Base-by-base conservation (phyloP, 495 filamentous ascomycete species). In the Neurospora sp. region DNA sequence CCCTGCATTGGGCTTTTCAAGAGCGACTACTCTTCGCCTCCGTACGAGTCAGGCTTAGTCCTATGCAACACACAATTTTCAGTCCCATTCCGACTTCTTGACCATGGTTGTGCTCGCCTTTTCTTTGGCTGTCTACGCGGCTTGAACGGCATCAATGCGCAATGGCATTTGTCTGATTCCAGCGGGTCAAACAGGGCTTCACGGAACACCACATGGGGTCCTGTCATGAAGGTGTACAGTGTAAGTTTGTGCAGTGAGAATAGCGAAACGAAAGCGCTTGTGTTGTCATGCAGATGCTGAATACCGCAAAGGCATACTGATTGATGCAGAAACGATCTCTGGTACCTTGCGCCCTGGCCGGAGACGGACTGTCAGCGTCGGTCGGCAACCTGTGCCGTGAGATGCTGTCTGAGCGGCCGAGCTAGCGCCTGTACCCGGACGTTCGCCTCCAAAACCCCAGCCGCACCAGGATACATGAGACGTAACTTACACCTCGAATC, bases 401-500 rank as follows among this genome's bases (percentile, higher is more conserved):
- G 76, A 72, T 73, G 31, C 18, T 41, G 31, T 46, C 42, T 39
- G 31, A 73, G 72, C 75, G 76, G 74, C 75, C 72, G 76, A 75
- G 74, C 79, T 76, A 78, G 74, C 76, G 73, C 75, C 73, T 69
- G 73, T 70, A 14, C 73, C 75, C 69, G 62, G 71, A 74, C 69
- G 49, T 77, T 80, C 81, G 79, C 80, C 78, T 82, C 77, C 78
- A 76, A 41, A 37, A 80, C 78, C 81, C 80, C 74, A 76, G 81
- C 78, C 27, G 54, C 27, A 66, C 54, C 54, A 18, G 54, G 54
- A 62, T 35, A 66, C 27, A 66, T 66, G 54, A 66, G 54, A 66
- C 54, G 14, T 66, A 66, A 66, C 23, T 62, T 31, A 16, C 54
- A 62, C 54, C 54, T 31, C 5, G 54, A 62, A 31, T 16, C 23